These are phyloP conservation scores for Talaromyces sp. DNA, from an alignment of 2,329 filamentous ascomycete species.

Conservation along the genomic window DNA sequence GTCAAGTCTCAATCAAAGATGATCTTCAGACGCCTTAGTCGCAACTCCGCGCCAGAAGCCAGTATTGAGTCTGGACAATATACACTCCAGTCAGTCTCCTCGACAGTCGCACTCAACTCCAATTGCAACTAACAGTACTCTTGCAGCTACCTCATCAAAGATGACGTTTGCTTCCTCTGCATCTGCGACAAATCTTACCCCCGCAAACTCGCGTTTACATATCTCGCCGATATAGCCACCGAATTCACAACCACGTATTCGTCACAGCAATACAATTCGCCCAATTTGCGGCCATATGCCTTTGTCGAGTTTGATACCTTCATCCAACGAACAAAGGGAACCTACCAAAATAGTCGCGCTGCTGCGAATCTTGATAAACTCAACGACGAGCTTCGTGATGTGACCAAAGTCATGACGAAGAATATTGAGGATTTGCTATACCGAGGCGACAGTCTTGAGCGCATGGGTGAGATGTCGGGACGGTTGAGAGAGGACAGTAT, in stretches of 20 bases:
- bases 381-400: conserved; percentile 94
- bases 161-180: conserved; percentile 83
- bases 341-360: conserved; percentile 88
- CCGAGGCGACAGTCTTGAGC: conserved; percentile 85
- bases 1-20: conserved; percentile 89
- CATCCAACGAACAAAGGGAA: conserved; percentile 86
- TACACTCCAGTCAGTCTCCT: conserved; percentile 70
- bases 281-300: conserved; percentile 80
- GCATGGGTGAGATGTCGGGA: conserved; percentile 93
- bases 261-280: conserved; percentile 65
- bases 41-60: conserved; percentile 84
- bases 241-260: conserved; percentile 90
- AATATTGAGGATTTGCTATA: conserved; percentile 98
- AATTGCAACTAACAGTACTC: conserved; percentile 1
- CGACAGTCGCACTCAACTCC: background rate
- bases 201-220: conserved; percentile 96
- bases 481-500: conserved; percentile 85
- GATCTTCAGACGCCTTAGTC: conserved; percentile 80
- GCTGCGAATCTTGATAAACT: conserved; percentile 90
- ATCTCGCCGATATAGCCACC: conserved; percentile 83
- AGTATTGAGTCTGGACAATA: conserved; percentile 82
- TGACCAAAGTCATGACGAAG: conserved; percentile 99
- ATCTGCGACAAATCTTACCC: conserved; percentile 93
- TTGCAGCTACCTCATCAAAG: conserved; percentile 74
- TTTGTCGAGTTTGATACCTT: conserved; percentile 99